Evolutionary conservation across 1,284 basidiomycete genomes (phyloP).

Genomic region (Marasmius oreades): DNA sequence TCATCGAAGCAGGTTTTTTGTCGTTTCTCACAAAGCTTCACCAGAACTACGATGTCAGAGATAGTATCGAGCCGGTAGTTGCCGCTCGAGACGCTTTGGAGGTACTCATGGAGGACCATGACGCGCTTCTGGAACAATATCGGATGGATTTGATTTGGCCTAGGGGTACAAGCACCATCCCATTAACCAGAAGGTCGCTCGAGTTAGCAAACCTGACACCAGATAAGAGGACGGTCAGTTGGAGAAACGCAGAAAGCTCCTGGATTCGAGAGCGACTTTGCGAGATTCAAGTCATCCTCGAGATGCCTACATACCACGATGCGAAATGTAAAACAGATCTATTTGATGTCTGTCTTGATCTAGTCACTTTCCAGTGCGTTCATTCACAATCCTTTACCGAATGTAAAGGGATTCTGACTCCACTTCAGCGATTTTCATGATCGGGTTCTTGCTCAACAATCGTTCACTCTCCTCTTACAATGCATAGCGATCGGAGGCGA

Average conservation of each 20-base stretch:
- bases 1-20: constrained; percentile 13
- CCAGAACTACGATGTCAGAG: constrained; percentile 3
- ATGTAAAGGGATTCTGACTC: not conserved
- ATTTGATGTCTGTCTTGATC: constrained; percentile 14
- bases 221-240: constrained; percentile 2
- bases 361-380: constrained; percentile 12
- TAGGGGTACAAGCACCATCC: constrained; percentile 4
- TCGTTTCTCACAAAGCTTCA: constrained; percentile 7
- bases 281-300: constrained; percentile 15
- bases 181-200: constrained; percentile 5
- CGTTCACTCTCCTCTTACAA: constrained; percentile 6
- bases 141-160: constrained; percentile 15
- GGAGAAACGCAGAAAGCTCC: constrained; percentile 1
- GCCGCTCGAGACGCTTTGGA: constrained; percentile 7
- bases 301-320: constrained; percentile 9
- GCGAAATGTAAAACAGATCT: constrained; percentile 10
- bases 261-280: constrained; percentile 13
- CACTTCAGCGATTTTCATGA: constrained; percentile 2
- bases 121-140: constrained; percentile 1
- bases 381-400: not conserved
- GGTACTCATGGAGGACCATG: constrained; percentile 4
- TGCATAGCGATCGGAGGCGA: constrained; percentile 14
- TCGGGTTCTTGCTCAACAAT: not conserved
- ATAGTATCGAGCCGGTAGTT: not conserved
- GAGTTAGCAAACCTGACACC: constrained; percentile 6